phyloP scores from a whole-genome alignment of 225 moss, liverwort and hornwort species.

The Straminergon stramineum region DNA sequence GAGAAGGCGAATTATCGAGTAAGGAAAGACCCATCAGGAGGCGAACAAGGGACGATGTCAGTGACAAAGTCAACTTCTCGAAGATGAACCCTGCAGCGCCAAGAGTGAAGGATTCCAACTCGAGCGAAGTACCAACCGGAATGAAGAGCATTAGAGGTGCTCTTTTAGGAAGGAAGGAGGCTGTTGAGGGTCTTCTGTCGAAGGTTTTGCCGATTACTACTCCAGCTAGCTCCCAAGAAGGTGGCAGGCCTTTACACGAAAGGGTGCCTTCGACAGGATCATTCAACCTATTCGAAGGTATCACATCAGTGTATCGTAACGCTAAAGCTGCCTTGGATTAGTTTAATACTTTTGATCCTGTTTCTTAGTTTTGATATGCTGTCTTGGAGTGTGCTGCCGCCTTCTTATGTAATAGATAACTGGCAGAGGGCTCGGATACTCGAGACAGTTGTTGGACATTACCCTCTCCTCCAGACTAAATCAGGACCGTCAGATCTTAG shows the following conservation, averaged over 20 bases:
- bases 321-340: slow-evolving; percentile 79
- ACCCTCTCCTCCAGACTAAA: neutral
- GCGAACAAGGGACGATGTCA: slow-evolving; percentile 42
- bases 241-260: slow-evolving; percentile 20
- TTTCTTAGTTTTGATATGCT: neutral
- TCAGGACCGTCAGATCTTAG: neutral
- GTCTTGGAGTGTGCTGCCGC: neutral
- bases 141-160: slow-evolving; percentile 50
- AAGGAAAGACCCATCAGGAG: slow-evolving; percentile 64
- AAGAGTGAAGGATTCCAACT: slow-evolving; percentile 40
- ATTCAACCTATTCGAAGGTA: slow-evolving; percentile 68
- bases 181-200: slow-evolving; percentile 66
- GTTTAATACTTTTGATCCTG: neutral
- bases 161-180: slow-evolving; percentile 46
- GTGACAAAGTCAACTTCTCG: slow-evolving; percentile 11
- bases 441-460: neutral
- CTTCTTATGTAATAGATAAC: neutral
- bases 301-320: slow-evolving; percentile 47
- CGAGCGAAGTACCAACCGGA: slow-evolving; percentile 37
- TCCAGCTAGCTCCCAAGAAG: slow-evolving; percentile 42
- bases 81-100: slow-evolving; percentile 24
- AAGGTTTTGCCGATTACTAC: slow-evolving; percentile 62
- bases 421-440: neutral
- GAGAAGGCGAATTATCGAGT: slow-evolving; percentile 37
- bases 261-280: slow-evolving; percentile 18